These are phyloP conservation scores for Trametes sanguinea DNA, from an alignment of 768 basidiomycete genomes.

Conservation along the genomic window DNA sequence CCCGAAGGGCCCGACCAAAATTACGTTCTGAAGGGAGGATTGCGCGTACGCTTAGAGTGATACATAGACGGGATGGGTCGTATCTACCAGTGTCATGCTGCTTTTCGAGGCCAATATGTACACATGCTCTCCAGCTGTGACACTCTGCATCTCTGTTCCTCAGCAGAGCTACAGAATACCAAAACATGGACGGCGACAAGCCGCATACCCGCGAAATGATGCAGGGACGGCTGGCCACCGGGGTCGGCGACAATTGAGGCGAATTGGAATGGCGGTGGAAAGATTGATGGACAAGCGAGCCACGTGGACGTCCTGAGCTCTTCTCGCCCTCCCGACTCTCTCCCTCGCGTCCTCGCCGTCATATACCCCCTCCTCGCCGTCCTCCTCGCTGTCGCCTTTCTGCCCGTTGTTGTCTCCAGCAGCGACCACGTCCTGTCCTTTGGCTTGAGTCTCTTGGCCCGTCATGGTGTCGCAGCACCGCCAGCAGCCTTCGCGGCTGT, in stretches of 20 bases:
- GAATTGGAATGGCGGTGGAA: not conserved
- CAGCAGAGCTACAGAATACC: no score
- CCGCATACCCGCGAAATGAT: no score
- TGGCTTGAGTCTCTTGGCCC: not conserved
- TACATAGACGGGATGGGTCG: no score
- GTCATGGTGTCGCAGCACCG: conserved; percentile 35
- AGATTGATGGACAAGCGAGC: conserved; percentile 1
- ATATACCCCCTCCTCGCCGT: conserved; percentile 9
- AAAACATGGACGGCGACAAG: no score
- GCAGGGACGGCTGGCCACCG: no score
- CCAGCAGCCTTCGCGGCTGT: conserved; percentile 55
- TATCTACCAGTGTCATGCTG: no score
- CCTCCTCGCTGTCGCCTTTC: not conserved
- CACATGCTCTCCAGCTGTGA: no score
- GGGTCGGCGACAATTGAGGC: not conserved
- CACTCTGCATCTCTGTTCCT: no score
- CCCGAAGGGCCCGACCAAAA: conserved; percentile 70
- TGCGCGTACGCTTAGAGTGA: not conserved
- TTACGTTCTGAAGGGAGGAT: conserved; percentile 50
- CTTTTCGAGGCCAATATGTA: no score
- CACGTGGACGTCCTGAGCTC: not conserved
- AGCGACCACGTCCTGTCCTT: not conserved
- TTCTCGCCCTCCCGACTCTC: not conserved
- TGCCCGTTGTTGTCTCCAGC: not conserved
- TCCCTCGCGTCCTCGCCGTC: conserved; percentile 1